phyloP scores from a whole-genome alignment of 192 early-diverging fungal genomes.

The Allomyces macrogynus region DNA sequence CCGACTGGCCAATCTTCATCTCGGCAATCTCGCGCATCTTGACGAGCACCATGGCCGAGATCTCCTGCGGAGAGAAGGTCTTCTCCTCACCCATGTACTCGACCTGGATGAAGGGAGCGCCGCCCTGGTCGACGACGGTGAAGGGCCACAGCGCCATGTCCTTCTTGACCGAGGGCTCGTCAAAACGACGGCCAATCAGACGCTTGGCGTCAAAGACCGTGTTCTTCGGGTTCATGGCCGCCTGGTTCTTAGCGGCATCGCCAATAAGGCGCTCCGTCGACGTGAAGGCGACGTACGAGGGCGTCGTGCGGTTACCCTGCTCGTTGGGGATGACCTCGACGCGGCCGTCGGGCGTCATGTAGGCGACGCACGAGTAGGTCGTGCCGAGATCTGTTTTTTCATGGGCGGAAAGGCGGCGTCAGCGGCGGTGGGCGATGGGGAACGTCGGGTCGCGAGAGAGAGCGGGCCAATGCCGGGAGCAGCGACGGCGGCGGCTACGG shows the following conservation, averaged over 20 bases:
- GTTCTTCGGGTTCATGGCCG: conserved; percentile 75
- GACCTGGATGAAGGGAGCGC: conserved; percentile 58
- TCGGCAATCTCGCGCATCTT: conserved; percentile 70
- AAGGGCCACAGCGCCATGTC: conserved; percentile 72
- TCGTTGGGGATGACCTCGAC: conserved; percentile 67
- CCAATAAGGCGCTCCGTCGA: conserved; percentile 61
- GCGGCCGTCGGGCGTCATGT: conserved; percentile 11
- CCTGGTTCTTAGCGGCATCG: conserved; percentile 81
- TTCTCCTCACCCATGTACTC: conserved; percentile 65
- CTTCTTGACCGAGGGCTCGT: conserved; percentile 59
- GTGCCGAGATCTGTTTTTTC: conserved; percentile 14
- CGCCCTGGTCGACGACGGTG: conserved; percentile 42
- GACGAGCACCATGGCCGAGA: conserved; percentile 51
- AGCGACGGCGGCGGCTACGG: no score
- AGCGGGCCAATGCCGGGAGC: no score
- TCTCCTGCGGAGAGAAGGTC: conserved; percentile 61
- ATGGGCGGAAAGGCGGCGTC: no score
- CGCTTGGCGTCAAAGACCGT: conserved; percentile 82
- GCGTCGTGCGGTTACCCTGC: conserved; percentile 75
- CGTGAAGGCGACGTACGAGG: conserved; percentile 68
- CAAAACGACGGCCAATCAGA: conserved; percentile 71
- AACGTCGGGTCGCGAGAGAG: no score
- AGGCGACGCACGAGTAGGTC: conserved; percentile 30
- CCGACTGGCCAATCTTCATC: conserved; percentile 48
- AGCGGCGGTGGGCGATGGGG: no score